Evolutionary conservation across 108 stramenopile species (phyloP).

Genomic region (Nannochloropsis granulata): DNA sequence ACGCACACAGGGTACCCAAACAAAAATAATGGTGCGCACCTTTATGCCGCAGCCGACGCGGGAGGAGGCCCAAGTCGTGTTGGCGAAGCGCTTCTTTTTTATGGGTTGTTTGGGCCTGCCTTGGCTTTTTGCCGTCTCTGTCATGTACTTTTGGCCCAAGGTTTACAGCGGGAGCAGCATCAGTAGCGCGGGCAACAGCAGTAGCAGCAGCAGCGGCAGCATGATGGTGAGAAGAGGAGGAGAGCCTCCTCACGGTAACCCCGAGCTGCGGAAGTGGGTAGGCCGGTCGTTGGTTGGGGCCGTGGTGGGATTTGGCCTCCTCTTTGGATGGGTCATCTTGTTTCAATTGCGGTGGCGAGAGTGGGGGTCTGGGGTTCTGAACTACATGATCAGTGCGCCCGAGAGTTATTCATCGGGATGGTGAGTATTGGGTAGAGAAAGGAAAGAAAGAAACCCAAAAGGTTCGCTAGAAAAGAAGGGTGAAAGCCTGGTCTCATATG

Average conservation of each 20-base stretch:
- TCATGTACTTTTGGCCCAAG: neutral
- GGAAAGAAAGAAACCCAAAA: neutral
- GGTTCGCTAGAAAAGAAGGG: no score
- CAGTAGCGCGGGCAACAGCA: neutral
- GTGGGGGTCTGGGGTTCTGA: neutral
- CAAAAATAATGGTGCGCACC: neutral
- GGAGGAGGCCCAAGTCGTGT: neutral
- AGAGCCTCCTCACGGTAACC: neutral
- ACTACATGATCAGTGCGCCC: neutral
- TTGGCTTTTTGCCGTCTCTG: neutral
- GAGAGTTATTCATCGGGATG: neutral
- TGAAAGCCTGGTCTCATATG: no score
- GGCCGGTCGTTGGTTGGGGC: neutral
- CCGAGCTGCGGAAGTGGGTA: neutral
- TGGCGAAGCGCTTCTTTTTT: neutral
- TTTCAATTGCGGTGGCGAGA: neutral
- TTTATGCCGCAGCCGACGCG: neutral
- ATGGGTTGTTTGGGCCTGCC: neutral
- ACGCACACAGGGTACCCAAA: no score
- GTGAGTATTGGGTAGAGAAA: neutral
- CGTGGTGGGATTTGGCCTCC: neutral
- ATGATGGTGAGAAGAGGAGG: neutral
- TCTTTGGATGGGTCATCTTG: neutral
- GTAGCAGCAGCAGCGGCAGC: neutral
- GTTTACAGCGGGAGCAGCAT: neutral